Evolutionary conservation across 2,329 filamentous ascomycete species (phyloP).

Genomic region (Botrytis aclada): DNA sequence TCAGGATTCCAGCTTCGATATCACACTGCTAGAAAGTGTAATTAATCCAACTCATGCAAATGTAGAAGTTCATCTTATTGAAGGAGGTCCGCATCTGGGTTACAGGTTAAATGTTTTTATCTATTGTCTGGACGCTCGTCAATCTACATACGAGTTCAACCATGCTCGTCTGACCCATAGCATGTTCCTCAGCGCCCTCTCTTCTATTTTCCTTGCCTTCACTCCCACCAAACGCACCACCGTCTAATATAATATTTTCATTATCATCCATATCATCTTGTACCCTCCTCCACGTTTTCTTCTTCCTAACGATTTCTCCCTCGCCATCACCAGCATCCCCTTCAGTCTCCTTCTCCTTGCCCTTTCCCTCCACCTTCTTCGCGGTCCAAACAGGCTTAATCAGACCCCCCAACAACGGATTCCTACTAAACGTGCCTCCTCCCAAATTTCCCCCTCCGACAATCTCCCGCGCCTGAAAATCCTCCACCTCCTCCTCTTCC

Average conservation of each 20-base stretch:
- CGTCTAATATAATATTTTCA: slow-evolving; percentile 42
- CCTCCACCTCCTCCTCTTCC: slow-evolving; percentile 33
- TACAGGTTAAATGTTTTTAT: too few species aligned
- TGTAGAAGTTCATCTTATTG: not conserved
- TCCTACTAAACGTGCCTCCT: slow-evolving; percentile 38
- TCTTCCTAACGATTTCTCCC: slow-evolving; percentile 26
- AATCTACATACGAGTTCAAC: not conserved
- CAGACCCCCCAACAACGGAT: slow-evolving; percentile 38
- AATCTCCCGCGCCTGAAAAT: slow-evolving; percentile 14
- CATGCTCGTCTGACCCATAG: not conserved
- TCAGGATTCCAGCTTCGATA: not conserved
- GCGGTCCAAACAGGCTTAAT: slow-evolving; percentile 38
- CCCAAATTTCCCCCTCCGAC: slow-evolving; percentile 26
- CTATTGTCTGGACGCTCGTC: not conserved
- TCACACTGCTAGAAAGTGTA: not conserved
- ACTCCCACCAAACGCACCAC: slow-evolving; percentile 37
- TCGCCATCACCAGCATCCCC: slow-evolving; percentile 22
- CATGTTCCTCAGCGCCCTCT: slow-evolving; percentile 22
- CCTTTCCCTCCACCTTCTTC: slow-evolving; percentile 34
- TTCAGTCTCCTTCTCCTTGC: slow-evolving; percentile 23
- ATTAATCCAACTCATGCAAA: not conserved
- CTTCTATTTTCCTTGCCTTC: slow-evolving; percentile 20
- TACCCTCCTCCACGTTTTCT: slow-evolving; percentile 41
- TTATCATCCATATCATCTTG: slow-evolving; percentile 44
- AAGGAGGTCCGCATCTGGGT: too few species aligned